Conservation (phyloP, 371 early-diverging fungal genomes). For the Apophysomyces ossiformis region DNA sequence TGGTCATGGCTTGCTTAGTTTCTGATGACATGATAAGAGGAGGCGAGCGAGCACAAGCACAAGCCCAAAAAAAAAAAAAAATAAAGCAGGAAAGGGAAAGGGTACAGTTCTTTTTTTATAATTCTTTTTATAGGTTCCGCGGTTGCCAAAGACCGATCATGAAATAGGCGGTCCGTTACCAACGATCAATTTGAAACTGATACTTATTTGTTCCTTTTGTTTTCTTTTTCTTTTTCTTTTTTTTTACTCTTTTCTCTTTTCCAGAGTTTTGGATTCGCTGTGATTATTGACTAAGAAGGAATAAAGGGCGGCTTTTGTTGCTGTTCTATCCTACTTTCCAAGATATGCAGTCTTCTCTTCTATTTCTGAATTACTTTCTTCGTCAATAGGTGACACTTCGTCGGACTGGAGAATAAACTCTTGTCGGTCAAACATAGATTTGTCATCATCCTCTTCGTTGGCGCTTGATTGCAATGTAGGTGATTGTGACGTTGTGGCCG, state of each 20-base stretch:
- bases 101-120: background rate
- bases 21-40: conserved; percentile 1
- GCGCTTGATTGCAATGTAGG: background rate
- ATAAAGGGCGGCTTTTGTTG: no score
- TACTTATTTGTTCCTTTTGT: background rate
- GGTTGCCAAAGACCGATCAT: background rate
- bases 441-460: conserved; percentile 11
- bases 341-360: background rate
- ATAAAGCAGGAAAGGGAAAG: background rate
- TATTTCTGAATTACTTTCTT: background rate
- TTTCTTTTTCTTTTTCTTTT: no score
- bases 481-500: conserved; percentile 11
- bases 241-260: no score
- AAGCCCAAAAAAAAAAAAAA: no score
- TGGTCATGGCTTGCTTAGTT: background rate
- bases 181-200: conserved; percentile 4
- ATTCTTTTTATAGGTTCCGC: conserved; percentile 2
- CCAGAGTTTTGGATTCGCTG: no score
- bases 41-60: background rate
- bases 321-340: no score
- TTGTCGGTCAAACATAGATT: conserved; percentile 37
- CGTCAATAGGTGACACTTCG: conserved; percentile 14
- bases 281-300: no score
- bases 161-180: background rate
- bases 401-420: conserved; percentile 37